These are phyloP conservation scores for Akebia trifoliata DNA, from an alignment of 164 flowering plant genomes.

Conservation along the genomic window DNA sequence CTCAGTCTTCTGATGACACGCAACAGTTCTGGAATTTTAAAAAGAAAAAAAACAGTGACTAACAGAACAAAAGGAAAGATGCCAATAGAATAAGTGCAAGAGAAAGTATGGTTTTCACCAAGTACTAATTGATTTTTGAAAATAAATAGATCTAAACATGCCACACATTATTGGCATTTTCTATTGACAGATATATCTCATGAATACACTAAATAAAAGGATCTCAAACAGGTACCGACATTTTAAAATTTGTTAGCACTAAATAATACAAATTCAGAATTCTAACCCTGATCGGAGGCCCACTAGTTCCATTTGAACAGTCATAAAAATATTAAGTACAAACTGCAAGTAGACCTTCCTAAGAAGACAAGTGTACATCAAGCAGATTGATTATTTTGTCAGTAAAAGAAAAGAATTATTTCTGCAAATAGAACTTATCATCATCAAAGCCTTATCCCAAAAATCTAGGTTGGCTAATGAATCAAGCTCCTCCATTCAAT, in stretches of 20 bases:
- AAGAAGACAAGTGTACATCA: too few species aligned
- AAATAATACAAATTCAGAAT: neutral
- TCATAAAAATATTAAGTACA: neutral
- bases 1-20: constrained; percentile 80
- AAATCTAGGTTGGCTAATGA: too few species aligned
- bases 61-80: neutral
- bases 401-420: too few species aligned
- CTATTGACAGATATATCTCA: too few species aligned
- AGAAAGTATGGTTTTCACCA: neutral
- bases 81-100: constrained; percentile 3
- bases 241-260: neutral
- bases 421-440: too few species aligned
- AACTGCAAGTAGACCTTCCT: too few species aligned
- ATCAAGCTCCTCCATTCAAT: too few species aligned
- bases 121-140: neutral
- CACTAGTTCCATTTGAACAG: neutral
- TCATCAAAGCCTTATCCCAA: too few species aligned
- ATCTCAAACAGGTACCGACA: neutral
- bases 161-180: neutral
- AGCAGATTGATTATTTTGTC: too few species aligned
- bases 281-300: neutral
- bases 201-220: neutral
- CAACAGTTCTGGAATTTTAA: constrained; percentile 56
- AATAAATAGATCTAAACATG: neutral
- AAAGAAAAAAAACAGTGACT: neutral